A percentile compares a stretch with the other conserved stretches of the same genome.
phyloP scores from a whole-genome alignment of 176 grass and related monocot genomes.

The Carex myosuroides region DNA sequence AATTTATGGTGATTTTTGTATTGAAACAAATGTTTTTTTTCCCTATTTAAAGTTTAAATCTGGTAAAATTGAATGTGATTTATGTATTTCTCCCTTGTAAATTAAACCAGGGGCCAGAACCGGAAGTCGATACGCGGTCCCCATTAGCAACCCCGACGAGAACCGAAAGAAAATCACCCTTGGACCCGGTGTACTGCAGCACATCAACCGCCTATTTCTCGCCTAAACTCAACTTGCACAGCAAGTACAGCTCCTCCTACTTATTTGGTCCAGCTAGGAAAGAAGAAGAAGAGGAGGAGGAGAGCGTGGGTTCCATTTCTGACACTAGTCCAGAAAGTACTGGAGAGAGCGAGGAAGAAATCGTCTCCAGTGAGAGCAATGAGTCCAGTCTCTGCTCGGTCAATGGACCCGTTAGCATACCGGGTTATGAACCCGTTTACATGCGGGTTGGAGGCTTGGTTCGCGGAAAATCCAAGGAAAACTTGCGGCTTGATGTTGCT shows the following conservation, averaged over 20 bases:
- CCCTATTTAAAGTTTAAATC: not conserved
- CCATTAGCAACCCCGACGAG: slow-evolving; percentile 6
- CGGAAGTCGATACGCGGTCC: not conserved
- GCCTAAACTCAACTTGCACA: slow-evolving; percentile 4
- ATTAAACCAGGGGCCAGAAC: slow-evolving; percentile 13
- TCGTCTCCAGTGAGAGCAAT: slow-evolving; percentile 59
- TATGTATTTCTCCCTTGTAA: not conserved
- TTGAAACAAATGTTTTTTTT: not conserved
- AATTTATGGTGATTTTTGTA: not conserved
- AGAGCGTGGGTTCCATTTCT: slow-evolving; percentile 62
- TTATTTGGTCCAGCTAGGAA: slow-evolving; percentile 34
- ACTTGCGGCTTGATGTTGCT: slow-evolving; percentile 52
- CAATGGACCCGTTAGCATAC: not conserved
- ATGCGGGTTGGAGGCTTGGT: slow-evolving; percentile 33
- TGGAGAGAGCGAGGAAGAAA: slow-evolving; percentile 41
- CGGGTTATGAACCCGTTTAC: not conserved
- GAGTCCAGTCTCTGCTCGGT: slow-evolving; percentile 7
- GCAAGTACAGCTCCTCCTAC: slow-evolving; percentile 13
- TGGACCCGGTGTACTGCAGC: slow-evolving; percentile 3
- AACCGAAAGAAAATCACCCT: not conserved
- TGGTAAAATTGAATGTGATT: not conserved
- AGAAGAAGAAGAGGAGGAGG: slow-evolving; percentile 30
- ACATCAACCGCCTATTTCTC: not conserved
- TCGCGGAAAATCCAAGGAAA: slow-evolving; percentile 67
- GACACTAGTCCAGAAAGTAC: slow-evolving; percentile 52